phyloP scores from a whole-genome alignment of 345 rosid genomes.

The Adansonia digitata region DNA sequence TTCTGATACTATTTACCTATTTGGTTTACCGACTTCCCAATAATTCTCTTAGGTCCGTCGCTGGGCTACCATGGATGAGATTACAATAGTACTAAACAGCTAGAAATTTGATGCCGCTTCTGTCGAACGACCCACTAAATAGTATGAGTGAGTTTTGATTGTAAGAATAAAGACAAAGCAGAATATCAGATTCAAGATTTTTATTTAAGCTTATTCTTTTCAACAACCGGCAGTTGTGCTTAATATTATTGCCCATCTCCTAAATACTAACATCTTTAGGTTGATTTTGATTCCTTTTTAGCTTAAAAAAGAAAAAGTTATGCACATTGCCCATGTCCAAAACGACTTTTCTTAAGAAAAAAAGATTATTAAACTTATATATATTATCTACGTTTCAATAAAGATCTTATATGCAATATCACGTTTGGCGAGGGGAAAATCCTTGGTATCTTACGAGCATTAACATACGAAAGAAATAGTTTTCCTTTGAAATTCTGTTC shows the following conservation, averaged over 20 bases:
- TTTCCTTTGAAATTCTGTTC: no score
- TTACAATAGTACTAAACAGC: neutral
- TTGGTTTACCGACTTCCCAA: neutral
- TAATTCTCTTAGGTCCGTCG: neutral
- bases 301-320: no score
- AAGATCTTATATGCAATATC: no score
- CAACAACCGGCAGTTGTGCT: neutral
- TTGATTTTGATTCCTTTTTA: neutral
- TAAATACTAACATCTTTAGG: neutral
- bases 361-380: no score
- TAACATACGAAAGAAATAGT: no score
- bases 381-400: no score
- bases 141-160: neutral
- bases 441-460: no score
- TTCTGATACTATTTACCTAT: neutral
- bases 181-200: neutral
- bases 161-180: neutral
- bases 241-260: neutral
- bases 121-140: neutral
- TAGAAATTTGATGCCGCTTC: neutral
- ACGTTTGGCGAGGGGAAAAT: no score
- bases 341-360: no score
- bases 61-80: neutral
- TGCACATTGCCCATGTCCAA: neutral
- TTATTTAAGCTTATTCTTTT: neutral